Evolutionary conservation across 805 yeast genomes (phyloP), one percentile per base, ranked within the genome.

Genomic region (Lipomyces japonicus): DNA sequence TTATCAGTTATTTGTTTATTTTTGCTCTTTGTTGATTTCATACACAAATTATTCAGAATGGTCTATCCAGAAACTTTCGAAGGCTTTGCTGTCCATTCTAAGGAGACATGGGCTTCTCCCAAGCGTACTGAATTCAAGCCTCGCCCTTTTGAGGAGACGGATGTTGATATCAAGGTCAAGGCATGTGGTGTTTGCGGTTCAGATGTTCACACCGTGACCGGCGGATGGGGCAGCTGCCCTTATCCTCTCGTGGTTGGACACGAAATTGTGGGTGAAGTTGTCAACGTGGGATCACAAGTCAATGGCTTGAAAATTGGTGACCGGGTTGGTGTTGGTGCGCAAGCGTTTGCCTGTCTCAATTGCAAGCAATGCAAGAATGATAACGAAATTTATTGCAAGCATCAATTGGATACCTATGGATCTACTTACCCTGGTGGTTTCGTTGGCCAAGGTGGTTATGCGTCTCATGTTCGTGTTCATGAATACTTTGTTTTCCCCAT

Each of bases 311-410:
- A 73, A 63, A 65, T 82, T 18, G 95, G 95, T 46, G 82, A 86
- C 53, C 72, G 86, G 56, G 93, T 84, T 22, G 95, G 91, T 47
- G 75, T 84, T 44, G 95, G 95, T 58, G 90, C 93, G 21, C 81
- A 77, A 60, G 71, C 75, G n/a, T 72, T 70, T 51, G 70, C 84
- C 34, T 85, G 93, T 70, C 65, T 72, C 46, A 69, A 76, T 14
- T 86, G 95, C 69, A 61, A 71, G 36, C 71, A 79, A 61, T 86
- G 89, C 72, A 64, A 71, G 19, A 53, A 61, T 24, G 73, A 71
- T 58, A 74, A 80, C 62, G 83, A 81, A 57, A 72, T 69, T 58
- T 78, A 77, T 70, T 84, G 93, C 69, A 43, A 63, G 16, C 50
- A 54, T 14, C 63, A 72, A 12, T 72, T 73, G 35, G 66, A 70